phyloP scores from a whole-genome alignment of 371 early-diverging fungal genomes.

The Apophysomyces variabilis region DNA sequence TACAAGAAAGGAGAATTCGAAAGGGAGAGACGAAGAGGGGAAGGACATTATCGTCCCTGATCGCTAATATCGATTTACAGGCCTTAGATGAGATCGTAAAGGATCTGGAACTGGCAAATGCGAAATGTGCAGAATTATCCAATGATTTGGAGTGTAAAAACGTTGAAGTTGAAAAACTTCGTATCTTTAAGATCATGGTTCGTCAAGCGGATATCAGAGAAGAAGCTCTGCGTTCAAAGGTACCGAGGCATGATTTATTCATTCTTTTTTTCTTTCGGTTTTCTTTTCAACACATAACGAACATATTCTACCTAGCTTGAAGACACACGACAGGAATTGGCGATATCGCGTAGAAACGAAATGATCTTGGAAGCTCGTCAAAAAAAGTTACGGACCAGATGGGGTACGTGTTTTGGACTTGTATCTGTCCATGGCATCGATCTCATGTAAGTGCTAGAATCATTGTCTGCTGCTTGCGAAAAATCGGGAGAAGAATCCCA shows the following conservation, averaged over 20 bases:
- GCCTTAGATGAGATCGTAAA: background rate
- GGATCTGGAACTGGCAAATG: conserved; percentile 42
- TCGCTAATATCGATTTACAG: background rate
- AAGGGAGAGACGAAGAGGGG: background rate
- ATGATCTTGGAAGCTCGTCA: conserved; percentile 47
- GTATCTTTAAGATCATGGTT: conserved; percentile 49
- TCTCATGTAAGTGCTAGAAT: conserved; percentile 19
- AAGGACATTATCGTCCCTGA: background rate
- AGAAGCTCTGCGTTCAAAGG: conserved; percentile 43
- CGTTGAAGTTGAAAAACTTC: conserved; percentile 44
- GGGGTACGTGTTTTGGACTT: conserved; percentile 28
- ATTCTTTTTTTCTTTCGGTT: too few relatives aligned
- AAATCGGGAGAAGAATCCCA: conserved; percentile 7
- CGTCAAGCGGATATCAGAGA: conserved; percentile 50
- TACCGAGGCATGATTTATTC: conserved; percentile 12
- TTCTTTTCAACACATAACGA: background rate
- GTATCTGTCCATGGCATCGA: background rate
- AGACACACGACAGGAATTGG: conserved; percentile 51
- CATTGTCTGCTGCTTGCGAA: conserved; percentile 37
- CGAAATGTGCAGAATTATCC: conserved; percentile 37
- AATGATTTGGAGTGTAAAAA: conserved; percentile 38
- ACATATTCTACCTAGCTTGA: conserved; percentile 31
- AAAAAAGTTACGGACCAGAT: conserved; percentile 45
- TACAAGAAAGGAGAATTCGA: background rate
- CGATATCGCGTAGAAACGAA: conserved; percentile 41